Evolutionary conservation across 148 eudicot genomes (phyloP).

Genomic region (Camellia japonica): DNA sequence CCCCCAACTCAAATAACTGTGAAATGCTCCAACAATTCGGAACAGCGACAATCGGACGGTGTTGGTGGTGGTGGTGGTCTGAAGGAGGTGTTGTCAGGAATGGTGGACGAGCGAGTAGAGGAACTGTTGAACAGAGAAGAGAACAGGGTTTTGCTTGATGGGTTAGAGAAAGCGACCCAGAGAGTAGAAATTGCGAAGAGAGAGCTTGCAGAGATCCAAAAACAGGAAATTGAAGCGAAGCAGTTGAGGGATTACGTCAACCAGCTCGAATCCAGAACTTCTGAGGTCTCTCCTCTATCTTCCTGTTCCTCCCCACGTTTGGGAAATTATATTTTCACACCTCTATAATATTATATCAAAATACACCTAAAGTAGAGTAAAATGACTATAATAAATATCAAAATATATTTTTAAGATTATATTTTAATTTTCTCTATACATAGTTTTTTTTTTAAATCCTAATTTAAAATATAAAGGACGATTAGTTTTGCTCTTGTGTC

Average conservation of each 20-base stretch:
- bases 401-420: too few species aligned
- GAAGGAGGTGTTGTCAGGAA: slow-evolving; percentile 49
- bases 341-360: too few species aligned
- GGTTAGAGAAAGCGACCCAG: slow-evolving; percentile 54
- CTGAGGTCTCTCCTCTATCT: slow-evolving; percentile 47
- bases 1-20: not conserved
- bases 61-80: slow-evolving; percentile 17
- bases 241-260: slow-evolving; percentile 52
- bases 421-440: too few species aligned
- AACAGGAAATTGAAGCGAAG: slow-evolving; percentile 68
- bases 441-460: too few species aligned
- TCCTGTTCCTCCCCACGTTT: not conserved
- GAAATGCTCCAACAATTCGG: slow-evolving; percentile 35
- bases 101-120: slow-evolving; percentile 66
- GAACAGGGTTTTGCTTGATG: slow-evolving; percentile 68
- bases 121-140: slow-evolving; percentile 61
- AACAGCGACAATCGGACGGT: slow-evolving; percentile 16
- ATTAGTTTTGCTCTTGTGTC: too few species aligned
- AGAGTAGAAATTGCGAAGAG: slow-evolving; percentile 75
- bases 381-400: too few species aligned
- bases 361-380: too few species aligned
- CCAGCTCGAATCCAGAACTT: slow-evolving; percentile 60
- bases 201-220: slow-evolving; percentile 67
- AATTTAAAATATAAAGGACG: too few species aligned
- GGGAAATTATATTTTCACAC: too few species aligned